Conservation (phyloP, 192 early-diverging fungal species). For the Rhizophagus prolifer region DNA sequence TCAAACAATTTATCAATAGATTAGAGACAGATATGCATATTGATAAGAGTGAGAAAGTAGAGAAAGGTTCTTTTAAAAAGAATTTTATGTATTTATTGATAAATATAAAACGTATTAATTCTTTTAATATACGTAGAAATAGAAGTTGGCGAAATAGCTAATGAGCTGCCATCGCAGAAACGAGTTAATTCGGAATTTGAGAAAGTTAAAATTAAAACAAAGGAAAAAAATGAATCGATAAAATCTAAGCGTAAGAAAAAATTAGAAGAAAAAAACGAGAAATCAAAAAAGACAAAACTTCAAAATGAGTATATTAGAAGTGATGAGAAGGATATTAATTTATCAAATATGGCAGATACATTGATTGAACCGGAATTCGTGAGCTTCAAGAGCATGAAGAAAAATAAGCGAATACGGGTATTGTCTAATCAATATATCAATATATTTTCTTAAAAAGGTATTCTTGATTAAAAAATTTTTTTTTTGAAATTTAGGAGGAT, state of each 20-base stretch:
- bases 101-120: not conserved
- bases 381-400: slow-evolving; percentile 35
- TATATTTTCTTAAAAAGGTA: not conserved
- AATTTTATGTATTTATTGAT: not conserved
- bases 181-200: not conserved
- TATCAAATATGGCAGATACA: slow-evolving; percentile 12
- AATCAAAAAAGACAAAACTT: not conserved
- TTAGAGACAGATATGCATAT: slow-evolving; percentile 23
- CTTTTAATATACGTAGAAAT: not conserved
- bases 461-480: too few relatives aligned
- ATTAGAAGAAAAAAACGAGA: not conserved
- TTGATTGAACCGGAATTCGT: slow-evolving; percentile 40
- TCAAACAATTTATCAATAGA: slow-evolving; percentile 49
- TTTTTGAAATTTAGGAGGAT: slow-evolving; percentile 15
- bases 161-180: not conserved
- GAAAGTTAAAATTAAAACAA: not conserved
- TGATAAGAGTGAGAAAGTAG: slow-evolving; percentile 24
- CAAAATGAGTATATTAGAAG: not conserved
- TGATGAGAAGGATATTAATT: not conserved
- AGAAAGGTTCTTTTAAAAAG: not conserved
- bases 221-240: not conserved
- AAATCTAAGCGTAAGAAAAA: not conserved
- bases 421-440: slow-evolving; percentile 8
- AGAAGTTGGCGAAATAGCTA: not conserved
- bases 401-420: slow-evolving; percentile 38